Evolutionary conservation across 257 asterid genomes (phyloP), one percentile per base, ranked within the genome.

Genomic region (Ophiorrhiza pumila): DNA sequence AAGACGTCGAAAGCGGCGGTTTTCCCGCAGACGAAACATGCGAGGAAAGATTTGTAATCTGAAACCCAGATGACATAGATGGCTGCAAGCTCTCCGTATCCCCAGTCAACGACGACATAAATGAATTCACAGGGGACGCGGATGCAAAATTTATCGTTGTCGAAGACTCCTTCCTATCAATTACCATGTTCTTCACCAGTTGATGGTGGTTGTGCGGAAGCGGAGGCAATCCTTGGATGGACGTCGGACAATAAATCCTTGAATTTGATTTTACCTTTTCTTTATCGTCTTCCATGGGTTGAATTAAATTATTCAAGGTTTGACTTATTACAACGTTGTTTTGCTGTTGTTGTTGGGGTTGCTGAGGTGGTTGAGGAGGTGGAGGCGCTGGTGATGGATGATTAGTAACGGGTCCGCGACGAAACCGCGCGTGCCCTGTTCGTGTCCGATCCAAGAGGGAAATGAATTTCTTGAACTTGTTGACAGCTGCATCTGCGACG

Each of bases 351-450:
- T 14, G 53, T 25, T 25, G 69, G 10, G 15, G 52, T 15, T 39
- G 69, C 13, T 39, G 71, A 2, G 8, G 46, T 35, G 71, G 71
- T 0, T 34, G 61, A 10, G 9, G 41, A 23, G 66, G 71, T 8
- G n/a, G 61, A 4, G 37, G 50, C 1, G 32, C 63, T 0, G 71
- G 85, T 0, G 46, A 82, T 37, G 74, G 79, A 0, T 52, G 73
- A 9, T 74, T 57, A 8, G 86, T 3, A 39, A 89, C 77, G 49
- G 96, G 98, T n/a, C 98, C 96, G 29, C 91, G 88, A 9, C 97
- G 91, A 78, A 93, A 93, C 18, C 98, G 92, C 58, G 98, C 98
- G 78, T 91, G 98, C 15, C 98, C 98, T 78, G 96, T 86, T 49
- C 96, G 73, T 11, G 79, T 80, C 56, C 91, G 88, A 81, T 91